Evolutionary conservation across 352 stramenopile genomes (phyloP), one percentile per base, ranked within the genome.

Genomic region (Globisporangium nunn): DNA sequence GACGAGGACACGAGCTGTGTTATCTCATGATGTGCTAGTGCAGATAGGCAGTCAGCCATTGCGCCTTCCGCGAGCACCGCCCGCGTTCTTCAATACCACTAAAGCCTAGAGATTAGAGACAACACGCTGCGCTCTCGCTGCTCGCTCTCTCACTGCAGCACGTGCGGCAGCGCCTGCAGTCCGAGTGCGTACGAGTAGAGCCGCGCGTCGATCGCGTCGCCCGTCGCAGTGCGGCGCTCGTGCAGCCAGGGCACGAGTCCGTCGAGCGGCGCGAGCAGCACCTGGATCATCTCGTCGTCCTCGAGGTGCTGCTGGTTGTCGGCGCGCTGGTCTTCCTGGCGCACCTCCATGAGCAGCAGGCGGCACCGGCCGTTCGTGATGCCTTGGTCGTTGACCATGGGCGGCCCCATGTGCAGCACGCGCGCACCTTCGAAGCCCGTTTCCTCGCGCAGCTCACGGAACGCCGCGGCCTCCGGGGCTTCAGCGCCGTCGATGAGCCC

Each of bases 401-500:
- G 78, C 12, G 82, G 78, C 0, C 79, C 79, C 60, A 87, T 81
- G 67, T 85, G 80, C 54, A 64, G 23, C 33, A 64, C 53, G 3
- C 23, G 18, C 37, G 47, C 23, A 6, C 37, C 53, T 0, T 65
- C 54, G 33, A 53, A 97, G 18, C 89, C 89, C 10, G 91, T 98
- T 67, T 97, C 91, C 70, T 98, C 91, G 1, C 71, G 62, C 8
- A 98, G 74, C 67, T 98, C 90, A 6, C 90, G 65, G 30, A 82
- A 63, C 6, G 90, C 93, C 1, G 91, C 87, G 30, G 66, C 46
- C 52, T 86, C 85, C 0, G 83, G 72, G 1, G 74, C 74, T 59
- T 98, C 90, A 10, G 75, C 70, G 17, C 62, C 63, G 63, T 97
- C 93, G 63, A 98, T 97, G 28, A 98, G 77, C 14, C 93, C 90